Percentiles rank a stretch among this genome's conserved stretches.
Conservation (phyloP, 2,329 filamentous ascomycete genomes). For the Tolypocladium endophyticum region DNA sequence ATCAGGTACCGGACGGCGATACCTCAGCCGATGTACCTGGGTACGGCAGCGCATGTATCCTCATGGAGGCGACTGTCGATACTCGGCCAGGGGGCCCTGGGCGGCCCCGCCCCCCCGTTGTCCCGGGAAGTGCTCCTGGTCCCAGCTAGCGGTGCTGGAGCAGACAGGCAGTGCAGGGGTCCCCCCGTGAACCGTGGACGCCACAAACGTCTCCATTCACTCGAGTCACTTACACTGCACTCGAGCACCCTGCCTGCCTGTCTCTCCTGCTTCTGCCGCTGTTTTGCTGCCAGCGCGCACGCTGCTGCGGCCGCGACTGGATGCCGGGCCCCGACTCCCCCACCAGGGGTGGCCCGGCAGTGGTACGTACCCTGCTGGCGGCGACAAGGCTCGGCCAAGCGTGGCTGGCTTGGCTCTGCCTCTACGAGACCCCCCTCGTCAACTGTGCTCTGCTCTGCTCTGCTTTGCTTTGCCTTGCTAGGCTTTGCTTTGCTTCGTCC, state of each 20-base stretch:
- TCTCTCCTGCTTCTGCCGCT: not conserved
- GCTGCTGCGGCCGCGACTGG: not conserved
- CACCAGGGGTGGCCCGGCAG: not conserved
- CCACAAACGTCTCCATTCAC: not conserved
- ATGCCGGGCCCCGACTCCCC: not conserved
- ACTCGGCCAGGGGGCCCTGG: not conserved
- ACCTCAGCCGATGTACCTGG: conserved; percentile 1
- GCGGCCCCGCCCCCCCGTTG: not conserved
- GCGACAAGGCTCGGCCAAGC: not conserved
- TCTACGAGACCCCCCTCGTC: not conserved
- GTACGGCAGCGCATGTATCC: not conserved
- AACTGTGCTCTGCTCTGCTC: not conserved
- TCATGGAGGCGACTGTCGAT: not conserved
- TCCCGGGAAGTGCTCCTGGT: conserved; percentile 1
- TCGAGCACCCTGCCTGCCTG: not conserved
- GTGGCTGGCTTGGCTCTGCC: not conserved
- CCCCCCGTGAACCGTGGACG: not conserved
- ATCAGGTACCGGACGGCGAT: not conserved
- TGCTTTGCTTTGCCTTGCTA: not conserved
- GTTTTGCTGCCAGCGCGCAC: not conserved
- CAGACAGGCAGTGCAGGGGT: not conserved
- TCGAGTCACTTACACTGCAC: not conserved
- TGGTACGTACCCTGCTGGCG: not conserved
- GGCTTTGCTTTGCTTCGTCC: not conserved
- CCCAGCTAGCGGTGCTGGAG: not conserved